phyloP scores from a whole-genome alignment of 164 flowering plant genomes.

The Chimonanthus praecox region DNA sequence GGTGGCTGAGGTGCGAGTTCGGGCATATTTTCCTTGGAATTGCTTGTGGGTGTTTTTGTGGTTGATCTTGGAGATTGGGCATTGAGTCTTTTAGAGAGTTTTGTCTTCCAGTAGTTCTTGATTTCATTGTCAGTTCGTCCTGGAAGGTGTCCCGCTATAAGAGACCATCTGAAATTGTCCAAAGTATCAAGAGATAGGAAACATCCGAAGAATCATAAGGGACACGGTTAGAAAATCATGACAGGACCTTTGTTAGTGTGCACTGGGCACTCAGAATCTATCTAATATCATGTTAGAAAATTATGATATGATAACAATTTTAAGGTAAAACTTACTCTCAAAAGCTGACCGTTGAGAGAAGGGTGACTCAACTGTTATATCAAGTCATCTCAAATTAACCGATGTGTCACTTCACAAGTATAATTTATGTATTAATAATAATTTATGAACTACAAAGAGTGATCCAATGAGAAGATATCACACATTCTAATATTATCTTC shows the following conservation, averaged over 20 bases:
- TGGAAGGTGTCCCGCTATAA: constrained; percentile 12
- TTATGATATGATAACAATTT: neutral
- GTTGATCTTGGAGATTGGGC: neutral
- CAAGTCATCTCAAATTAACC: too few relatives aligned
- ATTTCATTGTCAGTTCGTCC: constrained; percentile 21
- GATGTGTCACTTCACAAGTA: too few relatives aligned
- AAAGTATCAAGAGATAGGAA: neutral
- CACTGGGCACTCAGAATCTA: neutral
- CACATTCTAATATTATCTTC: too few relatives aligned
- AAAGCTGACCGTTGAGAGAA: too few relatives aligned
- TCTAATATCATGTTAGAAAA: neutral
- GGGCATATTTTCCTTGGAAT: neutral
- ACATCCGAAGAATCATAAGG: too few relatives aligned
- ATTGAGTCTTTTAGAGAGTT: neutral
- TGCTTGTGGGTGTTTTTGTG: neutral
- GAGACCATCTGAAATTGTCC: constrained; percentile 5
- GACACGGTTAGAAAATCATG: neutral
- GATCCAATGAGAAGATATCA: too few relatives aligned
- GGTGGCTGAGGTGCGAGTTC: neutral
- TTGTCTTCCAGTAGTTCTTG: constrained; percentile 16
- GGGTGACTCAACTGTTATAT: too few relatives aligned
- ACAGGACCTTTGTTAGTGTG: neutral
- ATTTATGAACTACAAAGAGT: too few relatives aligned
- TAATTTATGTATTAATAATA: too few relatives aligned
- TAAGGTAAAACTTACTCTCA: neutral